phyloP scores from a whole-genome alignment of 2,329 filamentous ascomycete species.

The Diaporthe helianthi region DNA sequence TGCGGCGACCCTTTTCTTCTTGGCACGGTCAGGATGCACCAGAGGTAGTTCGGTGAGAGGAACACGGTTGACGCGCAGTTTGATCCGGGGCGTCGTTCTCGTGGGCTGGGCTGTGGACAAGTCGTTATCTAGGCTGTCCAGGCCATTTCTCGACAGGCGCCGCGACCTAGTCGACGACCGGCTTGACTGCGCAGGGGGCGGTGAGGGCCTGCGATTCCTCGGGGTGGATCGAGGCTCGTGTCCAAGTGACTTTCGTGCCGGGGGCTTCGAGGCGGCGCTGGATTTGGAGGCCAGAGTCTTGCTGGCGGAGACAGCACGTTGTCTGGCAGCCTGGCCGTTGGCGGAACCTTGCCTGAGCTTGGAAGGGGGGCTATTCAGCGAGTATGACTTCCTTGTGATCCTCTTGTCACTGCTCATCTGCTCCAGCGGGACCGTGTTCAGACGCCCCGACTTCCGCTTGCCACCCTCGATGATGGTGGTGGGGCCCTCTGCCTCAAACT shows the following conservation, averaged over 20 bases:
- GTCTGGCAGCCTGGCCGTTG: conserved; percentile 42
- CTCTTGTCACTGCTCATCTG: conserved; percentile 59
- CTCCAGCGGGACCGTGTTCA: conserved; percentile 64
- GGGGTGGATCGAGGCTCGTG: conserved; percentile 38
- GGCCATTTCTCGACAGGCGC: conserved; percentile 42
- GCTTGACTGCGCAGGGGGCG: conserved; percentile 46
- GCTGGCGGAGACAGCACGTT: conserved; percentile 42
- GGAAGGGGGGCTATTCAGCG: conserved; percentile 43
- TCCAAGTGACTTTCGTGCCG: conserved; percentile 27
- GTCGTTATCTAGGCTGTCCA: conserved; percentile 41
- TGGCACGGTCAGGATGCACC: conserved; percentile 65
- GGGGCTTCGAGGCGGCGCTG: conserved; percentile 2
- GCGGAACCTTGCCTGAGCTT: conserved; percentile 39
- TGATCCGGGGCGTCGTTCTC: conserved; percentile 23
- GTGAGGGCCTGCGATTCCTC: conserved; percentile 38
- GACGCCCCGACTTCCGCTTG: conserved; percentile 69
- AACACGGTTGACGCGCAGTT: conserved; percentile 31
- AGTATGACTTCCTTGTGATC: conserved; percentile 55
- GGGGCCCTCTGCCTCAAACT: conserved; percentile 81
- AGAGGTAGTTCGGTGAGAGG: conserved; percentile 58
- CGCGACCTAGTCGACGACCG: conserved; percentile 36
- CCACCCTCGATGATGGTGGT: conserved; percentile 83
- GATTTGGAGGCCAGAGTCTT: conserved; percentile 37
- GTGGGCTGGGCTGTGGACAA: conserved; percentile 34
- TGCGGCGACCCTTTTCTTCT: conserved; percentile 59